Conservation (phyloP, 192 early-diverging fungal species). For the Bifiguratus adelaidae region DNA sequence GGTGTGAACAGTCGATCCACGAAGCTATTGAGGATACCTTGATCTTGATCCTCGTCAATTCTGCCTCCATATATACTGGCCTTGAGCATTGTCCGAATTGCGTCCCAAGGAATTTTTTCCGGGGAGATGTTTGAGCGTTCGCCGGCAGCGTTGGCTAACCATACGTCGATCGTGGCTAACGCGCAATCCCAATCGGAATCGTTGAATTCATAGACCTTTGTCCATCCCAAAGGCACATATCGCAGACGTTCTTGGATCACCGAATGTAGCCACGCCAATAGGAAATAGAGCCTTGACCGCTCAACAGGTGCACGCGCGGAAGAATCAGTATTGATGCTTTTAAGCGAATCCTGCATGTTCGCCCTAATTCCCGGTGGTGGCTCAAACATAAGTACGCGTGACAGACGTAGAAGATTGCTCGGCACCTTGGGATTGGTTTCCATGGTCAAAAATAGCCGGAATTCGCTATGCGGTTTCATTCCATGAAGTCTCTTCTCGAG, state of each 20-base stretch:
- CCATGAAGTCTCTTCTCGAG: conserved; percentile 92
- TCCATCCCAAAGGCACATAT: conserved; percentile 97
- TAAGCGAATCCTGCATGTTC: conserved; percentile 76
- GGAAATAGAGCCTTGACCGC: conserved; percentile 81
- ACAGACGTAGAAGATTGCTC: conserved; percentile 78
- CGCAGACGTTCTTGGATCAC: conserved; percentile 92
- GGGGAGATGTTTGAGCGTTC: conserved; percentile 88
- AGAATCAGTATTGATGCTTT: conserved; percentile 42
- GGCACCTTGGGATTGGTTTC: conserved; percentile 97
- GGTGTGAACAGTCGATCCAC: conserved; percentile 74
- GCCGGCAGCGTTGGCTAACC: conserved; percentile 73
- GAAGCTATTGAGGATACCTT: conserved; percentile 75
- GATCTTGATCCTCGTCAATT: conserved; percentile 90
- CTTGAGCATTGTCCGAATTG: conserved; percentile 73
- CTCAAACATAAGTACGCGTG: conserved; percentile 92
- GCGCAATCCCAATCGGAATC: conserved; percentile 95
- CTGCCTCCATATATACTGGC: conserved; percentile 95
- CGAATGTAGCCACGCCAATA: conserved; percentile 95
- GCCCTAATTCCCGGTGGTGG: conserved; percentile 94
- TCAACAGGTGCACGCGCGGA: conserved; percentile 68
- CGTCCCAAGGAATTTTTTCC: conserved; percentile 93
- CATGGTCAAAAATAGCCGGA: conserved; percentile 96
- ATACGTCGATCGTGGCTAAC: conserved; percentile 77
- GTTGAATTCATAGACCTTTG: conserved; percentile 95
- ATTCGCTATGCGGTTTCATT: conserved; percentile 70